Base-by-base conservation (phyloP, 2,329 filamentous ascomycete genomes). In the Cladophialophora immunda region DNA sequence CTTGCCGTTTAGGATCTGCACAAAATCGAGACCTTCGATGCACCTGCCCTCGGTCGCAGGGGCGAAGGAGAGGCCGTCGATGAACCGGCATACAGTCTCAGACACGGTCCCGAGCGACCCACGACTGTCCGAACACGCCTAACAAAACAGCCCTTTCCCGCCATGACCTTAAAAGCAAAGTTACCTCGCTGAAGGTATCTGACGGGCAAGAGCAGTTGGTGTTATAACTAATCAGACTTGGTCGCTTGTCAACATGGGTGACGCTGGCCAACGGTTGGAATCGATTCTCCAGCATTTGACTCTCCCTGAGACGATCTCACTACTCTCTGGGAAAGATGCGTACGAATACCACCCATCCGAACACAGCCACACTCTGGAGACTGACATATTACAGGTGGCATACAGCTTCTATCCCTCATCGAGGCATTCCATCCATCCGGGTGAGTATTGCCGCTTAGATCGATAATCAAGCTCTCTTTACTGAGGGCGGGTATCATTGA, bases 201-300 rank as follows among this genome's bases (percentile, higher is more conserved):
- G 6, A 53, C 15, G 22, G 50, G 13, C 22, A n/a, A 53, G 11
- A 27, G 17, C 4, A 22, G 1, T 29, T 53, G 22, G 22, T 53
- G 50, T n/a, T 25, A 13, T 22, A 15, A 53, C 50, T 53, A 27
- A 13, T 53, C 50, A 53, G 29, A 30, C 1, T 53, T 25, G 27
- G 22, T 15, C 19, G 50, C 27, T 5, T 53, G 19, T 29, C 50
- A 19, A 25, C 27, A 53, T 53, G 50, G 50, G 50, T 53, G 50
- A 53, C 19, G 22, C 50, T 27, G 27, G 27, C 50, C 50, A 53
- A 8, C 50, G 50, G 50, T 27, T 53, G 50, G 50, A 53, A 11
- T 53, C 50, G 27, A 27, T 53, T 53, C 50, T 53, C 50, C 50
- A 53, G n/a, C 50, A 53, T n/a, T 53, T 53, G 50, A 53, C 50